Base-by-base conservation (phyloP, 2,329 filamentous ascomycete species). In the Alternaria dauci region DNA sequence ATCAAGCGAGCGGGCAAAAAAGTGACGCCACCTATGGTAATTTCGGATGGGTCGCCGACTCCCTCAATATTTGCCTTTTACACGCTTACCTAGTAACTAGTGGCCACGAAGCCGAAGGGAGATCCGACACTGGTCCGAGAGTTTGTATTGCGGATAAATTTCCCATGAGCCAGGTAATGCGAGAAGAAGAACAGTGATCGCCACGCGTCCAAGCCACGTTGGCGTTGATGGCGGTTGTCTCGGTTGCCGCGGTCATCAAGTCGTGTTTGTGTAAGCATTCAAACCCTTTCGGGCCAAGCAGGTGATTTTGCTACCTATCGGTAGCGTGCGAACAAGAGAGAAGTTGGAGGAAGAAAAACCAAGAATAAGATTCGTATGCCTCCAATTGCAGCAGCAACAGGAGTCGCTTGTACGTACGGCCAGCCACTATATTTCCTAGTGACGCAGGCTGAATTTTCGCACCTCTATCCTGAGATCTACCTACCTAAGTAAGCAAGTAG, bases 291-390 rank as follows among this genome's bases (percentile, higher is more conserved):
- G 46, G 8, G 18, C 46, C 23, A 50, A 36, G 32, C 20, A 7
- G 46, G 46, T 50, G 20, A 16, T 8, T 25, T 25, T 12, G 39
- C 30, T 26, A 8, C 20, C 32, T 38, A 23, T 11, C 38, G 23
- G 38, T 41, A 38, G 46, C 46, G 46, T 26, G 8, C 12, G 12
- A 16, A 36, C 9, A 26, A n/a, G 30, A 25, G 46, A 18, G 30
- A 36, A 11, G 14, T 50, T 50, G 20, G 8, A 7, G 32, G 32
- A 50, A 50, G 32, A 50, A 50, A 34, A 50, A 50, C 39, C 46
- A 50, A 38, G 14, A 36, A 50, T n/a, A 50, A 50, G 46, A 50
- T 50, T 50, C 25, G 46, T 30, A 36, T 48, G 28, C 46, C 14
- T 41, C 39, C 28, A 48, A 36, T 25, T 25, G 30, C 32, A 48